A percentile compares a stretch with the other conserved stretches of the same genome.
Evolutionary conservation across 108 stramenopile genomes (phyloP).

Genomic region (Cyclotella baltica): DNA sequence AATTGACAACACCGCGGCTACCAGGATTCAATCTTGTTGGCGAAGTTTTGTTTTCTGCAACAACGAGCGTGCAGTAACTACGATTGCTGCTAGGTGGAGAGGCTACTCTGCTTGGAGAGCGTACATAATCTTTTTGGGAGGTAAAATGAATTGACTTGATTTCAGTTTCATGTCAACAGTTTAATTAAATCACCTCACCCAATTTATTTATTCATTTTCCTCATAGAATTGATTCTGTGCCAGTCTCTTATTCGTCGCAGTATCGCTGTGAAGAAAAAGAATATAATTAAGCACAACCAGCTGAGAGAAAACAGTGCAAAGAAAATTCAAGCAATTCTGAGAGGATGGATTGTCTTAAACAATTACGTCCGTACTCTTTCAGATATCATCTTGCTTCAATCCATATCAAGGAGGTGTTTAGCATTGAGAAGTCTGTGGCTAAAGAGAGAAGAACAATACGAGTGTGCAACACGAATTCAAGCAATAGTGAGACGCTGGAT

Average conservation of each 20-base stretch:
- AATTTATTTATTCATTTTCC: neutral
- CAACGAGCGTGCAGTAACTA: neutral
- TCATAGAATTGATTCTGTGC: slow-evolving; percentile 8
- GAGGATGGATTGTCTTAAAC: neutral
- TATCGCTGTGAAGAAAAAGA: neutral
- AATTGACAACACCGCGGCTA: too few species aligned
- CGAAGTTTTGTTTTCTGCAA: too few species aligned
- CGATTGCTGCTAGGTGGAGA: slow-evolving; percentile 5
- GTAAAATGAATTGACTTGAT: neutral
- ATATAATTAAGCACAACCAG: neutral
- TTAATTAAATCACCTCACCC: too few species aligned
- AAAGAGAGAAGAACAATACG: too few species aligned
- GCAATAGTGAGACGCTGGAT: too few species aligned
- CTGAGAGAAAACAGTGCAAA: neutral
- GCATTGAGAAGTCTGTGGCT: too few species aligned
- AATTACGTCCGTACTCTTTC: neutral
- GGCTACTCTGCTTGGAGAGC: neutral
- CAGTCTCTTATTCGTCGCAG: slow-evolving; percentile 10
- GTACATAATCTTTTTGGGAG: slow-evolving; percentile 9
- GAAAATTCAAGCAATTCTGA: neutral
- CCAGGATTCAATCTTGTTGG: too few species aligned
- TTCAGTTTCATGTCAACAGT: neutral
- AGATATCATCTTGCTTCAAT: neutral
- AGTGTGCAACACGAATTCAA: too few species aligned
- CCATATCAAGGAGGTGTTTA: too few species aligned